A percentile compares a stretch with the other conserved stretches of the same genome.
Conservation (phyloP, 768 basidiomycete genomes). For the Pisolithus marmoratus region DNA sequence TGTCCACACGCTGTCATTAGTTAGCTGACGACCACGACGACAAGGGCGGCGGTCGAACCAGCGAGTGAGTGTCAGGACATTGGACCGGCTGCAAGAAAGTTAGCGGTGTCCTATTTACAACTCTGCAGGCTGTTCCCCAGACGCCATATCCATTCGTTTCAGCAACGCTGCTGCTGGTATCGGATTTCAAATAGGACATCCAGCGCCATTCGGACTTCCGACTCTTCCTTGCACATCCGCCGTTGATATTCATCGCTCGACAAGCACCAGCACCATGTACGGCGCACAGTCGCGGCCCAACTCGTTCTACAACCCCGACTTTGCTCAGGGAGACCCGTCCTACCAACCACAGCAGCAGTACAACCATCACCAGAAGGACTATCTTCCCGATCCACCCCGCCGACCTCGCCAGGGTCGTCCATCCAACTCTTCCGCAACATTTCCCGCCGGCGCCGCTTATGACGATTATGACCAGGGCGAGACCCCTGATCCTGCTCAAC, state of each 20-base stretch:
- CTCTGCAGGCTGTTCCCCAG: not conserved
- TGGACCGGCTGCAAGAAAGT: not conserved
- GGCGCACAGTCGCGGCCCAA: conserved; percentile 28
- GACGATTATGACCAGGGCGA: conserved; percentile 32
- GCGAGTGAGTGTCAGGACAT: too few species aligned
- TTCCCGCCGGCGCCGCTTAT: conserved; percentile 26
- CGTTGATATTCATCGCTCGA: not conserved
- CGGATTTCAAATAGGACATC: not conserved
- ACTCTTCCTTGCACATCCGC: not conserved
- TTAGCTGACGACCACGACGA: too few species aligned
- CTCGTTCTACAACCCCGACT: conserved; percentile 29
- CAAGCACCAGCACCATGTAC: conserved; percentile 24
- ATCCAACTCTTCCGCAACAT: conserved; percentile 18
- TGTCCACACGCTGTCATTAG: too few species aligned
- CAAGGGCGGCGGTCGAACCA: too few species aligned
- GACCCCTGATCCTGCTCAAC: conserved; percentile 28
- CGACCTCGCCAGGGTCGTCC: conserved; percentile 16
- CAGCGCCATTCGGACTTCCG: not conserved
- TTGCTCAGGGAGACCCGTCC: conserved; percentile 4
- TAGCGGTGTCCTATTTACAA: not conserved
- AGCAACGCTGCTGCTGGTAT: not conserved
- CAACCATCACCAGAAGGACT: conserved; percentile 7
- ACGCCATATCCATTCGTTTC: not conserved
- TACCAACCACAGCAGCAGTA: conserved; percentile 7
- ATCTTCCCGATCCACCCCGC: conserved; percentile 6